Percentiles rank a stretch among this genome's conserved stretches.
Conservation (phyloP, 2,329 filamentous ascomycete species). For the Fusarium sp. region DNA sequence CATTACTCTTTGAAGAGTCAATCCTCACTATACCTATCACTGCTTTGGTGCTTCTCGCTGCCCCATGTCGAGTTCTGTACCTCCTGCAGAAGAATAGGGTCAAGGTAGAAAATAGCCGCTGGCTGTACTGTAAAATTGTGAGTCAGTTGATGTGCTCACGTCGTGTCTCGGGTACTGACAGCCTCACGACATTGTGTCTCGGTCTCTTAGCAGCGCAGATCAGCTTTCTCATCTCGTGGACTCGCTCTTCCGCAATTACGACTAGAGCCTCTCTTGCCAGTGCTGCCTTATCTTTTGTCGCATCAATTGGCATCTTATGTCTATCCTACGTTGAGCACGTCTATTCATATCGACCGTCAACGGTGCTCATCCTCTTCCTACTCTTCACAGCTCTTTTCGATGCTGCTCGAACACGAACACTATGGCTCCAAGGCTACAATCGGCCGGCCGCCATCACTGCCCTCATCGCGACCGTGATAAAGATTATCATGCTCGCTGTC, state of each 20-base stretch:
- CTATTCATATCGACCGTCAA: constrained; percentile 31
- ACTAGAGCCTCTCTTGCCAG: constrained; percentile 25
- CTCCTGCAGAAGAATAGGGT: constrained; percentile 30
- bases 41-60: constrained; percentile 40
- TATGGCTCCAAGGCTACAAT: constrained; percentile 32
- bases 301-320: constrained; percentile 8
- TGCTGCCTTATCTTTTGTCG: constrained; percentile 15
- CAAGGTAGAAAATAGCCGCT: constrained; percentile 29
- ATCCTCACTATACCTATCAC: constrained; percentile 44
- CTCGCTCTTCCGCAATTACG: not conserved
- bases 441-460: not conserved
- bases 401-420: constrained; percentile 13
- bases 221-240: constrained; percentile 15
- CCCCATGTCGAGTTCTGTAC: constrained; percentile 32
- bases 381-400: constrained; percentile 27
- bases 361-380: constrained; percentile 25
- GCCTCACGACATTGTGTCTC: not conserved
- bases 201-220: constrained; percentile 19
- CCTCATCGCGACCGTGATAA: constrained; percentile 20
- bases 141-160: constrained; percentile 9
- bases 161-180: constrained; percentile 3
- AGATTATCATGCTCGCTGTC: constrained; percentile 4
- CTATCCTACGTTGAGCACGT: constrained; percentile 33
- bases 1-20: constrained; percentile 54
- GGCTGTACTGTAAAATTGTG: constrained; percentile 33